phyloP scores from a whole-genome alignment of 441 rosid species.

The Adansonia rubrostipa region DNA sequence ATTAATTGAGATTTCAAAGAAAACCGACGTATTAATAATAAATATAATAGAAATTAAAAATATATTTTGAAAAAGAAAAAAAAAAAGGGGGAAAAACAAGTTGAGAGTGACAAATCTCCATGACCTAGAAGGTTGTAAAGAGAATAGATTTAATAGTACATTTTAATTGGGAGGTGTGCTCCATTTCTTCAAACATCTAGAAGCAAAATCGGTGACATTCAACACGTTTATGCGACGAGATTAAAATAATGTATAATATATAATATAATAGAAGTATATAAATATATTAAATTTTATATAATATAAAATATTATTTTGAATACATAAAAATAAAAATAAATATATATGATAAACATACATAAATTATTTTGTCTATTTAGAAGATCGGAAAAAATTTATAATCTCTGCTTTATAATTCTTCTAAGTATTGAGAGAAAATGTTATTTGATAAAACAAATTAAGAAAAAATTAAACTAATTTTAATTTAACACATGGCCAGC shows the following conservation, averaged over 20 bases:
- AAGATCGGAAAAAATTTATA: not conserved
- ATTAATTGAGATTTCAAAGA: not conserved
- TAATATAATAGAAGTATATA: too few species aligned
- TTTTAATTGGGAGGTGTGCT: slow-evolving; percentile 1
- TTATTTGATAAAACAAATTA: not conserved
- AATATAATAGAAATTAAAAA: not conserved
- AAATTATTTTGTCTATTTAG: not conserved
- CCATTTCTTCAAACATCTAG: too few species aligned
- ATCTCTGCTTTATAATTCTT: not conserved
- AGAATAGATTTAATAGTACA: not conserved
- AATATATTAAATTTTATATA: too few species aligned
- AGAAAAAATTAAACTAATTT: too few species aligned
- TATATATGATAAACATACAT: too few species aligned
- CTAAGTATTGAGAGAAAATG: not conserved
- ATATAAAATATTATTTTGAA: too few species aligned
- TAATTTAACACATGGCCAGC: not conserved
- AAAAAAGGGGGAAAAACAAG: not conserved
- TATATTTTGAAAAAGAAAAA: too few species aligned
- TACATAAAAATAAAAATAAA: too few species aligned
- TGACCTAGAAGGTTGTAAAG: not conserved
- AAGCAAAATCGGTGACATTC: too few species aligned
- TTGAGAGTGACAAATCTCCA: not conserved
- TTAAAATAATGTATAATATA: too few species aligned
- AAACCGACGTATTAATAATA: not conserved
- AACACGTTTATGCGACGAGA: too few species aligned